phyloP scores from a whole-genome alignment of 2,329 filamentous ascomycete genomes.

The Pseudocercospora ulei region DNA sequence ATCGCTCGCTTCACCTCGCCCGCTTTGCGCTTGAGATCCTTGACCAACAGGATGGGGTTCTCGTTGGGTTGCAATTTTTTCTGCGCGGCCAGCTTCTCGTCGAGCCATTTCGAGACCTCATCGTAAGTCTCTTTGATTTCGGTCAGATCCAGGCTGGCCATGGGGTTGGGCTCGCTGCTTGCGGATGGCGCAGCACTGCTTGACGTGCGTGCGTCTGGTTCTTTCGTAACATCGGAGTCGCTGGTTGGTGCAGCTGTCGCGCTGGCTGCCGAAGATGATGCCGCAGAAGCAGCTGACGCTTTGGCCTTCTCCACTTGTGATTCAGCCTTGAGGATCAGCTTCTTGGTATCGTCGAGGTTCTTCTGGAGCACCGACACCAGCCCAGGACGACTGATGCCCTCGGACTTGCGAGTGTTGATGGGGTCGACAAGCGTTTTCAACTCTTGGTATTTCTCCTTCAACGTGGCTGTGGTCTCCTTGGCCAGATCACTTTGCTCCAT shows the following conservation, averaged over 20 bases:
- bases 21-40: constrained; percentile 60
- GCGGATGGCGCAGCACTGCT: constrained; percentile 37
- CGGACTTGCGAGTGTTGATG: constrained; percentile 63
- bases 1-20: constrained; percentile 62
- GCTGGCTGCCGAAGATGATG: constrained; percentile 33
- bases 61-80: constrained; percentile 58
- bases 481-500: constrained; percentile 64
- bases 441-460: constrained; percentile 65
- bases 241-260: constrained; percentile 18
- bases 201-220: constrained; percentile 45
- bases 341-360: constrained; percentile 59
- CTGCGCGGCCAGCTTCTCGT: constrained; percentile 60
- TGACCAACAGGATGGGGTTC: constrained; percentile 62
- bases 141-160: constrained; percentile 62
- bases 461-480: constrained; percentile 62
- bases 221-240: constrained; percentile 67
- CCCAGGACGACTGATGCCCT: constrained; percentile 61
- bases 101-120: constrained; percentile 62
- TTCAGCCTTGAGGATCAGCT: constrained; percentile 61
- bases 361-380: constrained; percentile 58
- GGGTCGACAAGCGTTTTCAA: constrained; percentile 70
- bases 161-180: constrained; percentile 48
- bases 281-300: constrained; percentile 36
- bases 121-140: constrained; percentile 54
- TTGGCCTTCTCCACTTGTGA: constrained; percentile 57